phyloP scores from a whole-genome alignment of 306 rosid species.

The Castanopsis chinensis region DNA sequence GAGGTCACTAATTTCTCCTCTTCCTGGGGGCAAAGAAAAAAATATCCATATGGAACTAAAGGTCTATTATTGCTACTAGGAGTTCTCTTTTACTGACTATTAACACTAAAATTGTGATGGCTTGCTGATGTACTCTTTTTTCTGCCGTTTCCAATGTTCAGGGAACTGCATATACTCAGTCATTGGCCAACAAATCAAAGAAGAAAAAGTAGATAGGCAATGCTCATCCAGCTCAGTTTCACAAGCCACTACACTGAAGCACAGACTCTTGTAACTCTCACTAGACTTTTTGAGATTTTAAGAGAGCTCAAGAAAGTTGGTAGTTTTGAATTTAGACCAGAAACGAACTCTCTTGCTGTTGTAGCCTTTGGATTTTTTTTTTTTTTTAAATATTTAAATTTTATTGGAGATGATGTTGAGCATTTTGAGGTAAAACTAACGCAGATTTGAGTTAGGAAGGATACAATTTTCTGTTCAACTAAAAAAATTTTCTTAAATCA shows the following conservation, averaged over 20 bases:
- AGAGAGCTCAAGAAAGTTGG: constrained; percentile 36
- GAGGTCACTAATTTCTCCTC: too few species aligned
- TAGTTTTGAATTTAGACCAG: constrained; percentile 45
- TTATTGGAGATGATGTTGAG: constrained; percentile 36
- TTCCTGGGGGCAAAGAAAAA: too few species aligned
- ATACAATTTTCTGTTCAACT: constrained; percentile 25
- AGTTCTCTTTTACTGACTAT: background rate
- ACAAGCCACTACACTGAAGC: constrained; percentile 40
- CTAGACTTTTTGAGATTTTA: constrained; percentile 45
- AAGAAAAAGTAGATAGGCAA: constrained; percentile 67
- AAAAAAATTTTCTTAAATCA: constrained; percentile 4
- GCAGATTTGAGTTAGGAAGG: constrained; percentile 24
- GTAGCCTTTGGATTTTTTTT: constrained; percentile 49
- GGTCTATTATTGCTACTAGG: background rate
- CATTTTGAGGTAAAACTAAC: constrained; percentile 31
- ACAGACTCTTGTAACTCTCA: constrained; percentile 49
- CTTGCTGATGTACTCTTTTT: constrained; percentile 15
- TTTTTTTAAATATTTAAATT: constrained; percentile 7
- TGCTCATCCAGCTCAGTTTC: constrained; percentile 38
- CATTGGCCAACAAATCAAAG: constrained; percentile 67
- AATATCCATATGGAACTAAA: background rate
- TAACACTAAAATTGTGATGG: background rate
- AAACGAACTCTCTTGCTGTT: constrained; percentile 42
- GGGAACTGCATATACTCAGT: constrained; percentile 83
- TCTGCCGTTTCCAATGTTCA: constrained; percentile 35